Evolutionary conservation across 2,329 filamentous ascomycete genomes (phyloP).

Genomic region (Emmonsiellopsis sp.): DNA sequence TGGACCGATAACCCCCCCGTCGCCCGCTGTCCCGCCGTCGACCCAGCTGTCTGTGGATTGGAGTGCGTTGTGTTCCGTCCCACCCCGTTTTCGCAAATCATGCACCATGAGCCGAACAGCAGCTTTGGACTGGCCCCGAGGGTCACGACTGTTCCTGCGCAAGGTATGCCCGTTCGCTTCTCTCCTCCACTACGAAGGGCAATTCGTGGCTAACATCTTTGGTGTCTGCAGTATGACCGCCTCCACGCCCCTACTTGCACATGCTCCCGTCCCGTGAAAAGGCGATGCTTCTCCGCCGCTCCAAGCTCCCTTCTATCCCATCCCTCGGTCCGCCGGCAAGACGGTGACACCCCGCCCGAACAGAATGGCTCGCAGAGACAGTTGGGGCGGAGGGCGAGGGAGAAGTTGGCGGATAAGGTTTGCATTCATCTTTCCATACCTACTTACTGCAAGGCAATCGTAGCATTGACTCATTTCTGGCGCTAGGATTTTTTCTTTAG

Average conservation of each 20-base stretch:
- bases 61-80: not conserved
- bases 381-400: conserved; percentile 30
- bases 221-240: conserved; percentile 5
- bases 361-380: conserved; percentile 15
- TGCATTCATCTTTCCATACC: not conserved
- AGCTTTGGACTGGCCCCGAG: not conserved
- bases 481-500: conserved; percentile 73
- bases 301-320: not conserved
- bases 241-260: not conserved
- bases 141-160: not conserved
- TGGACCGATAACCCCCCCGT: not conserved
- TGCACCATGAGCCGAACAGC: conserved; percentile 4
- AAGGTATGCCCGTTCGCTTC: not conserved
- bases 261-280: conserved; percentile 7
- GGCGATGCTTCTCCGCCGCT: conserved; percentile 8
- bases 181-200: not conserved
- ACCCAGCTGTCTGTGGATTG: too few species aligned
- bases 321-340: not conserved
- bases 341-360: not conserved
- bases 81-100: not conserved
- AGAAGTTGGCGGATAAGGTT: conserved; percentile 36
- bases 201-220: not conserved
- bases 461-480: not conserved
- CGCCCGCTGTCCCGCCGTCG: too few species aligned
- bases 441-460: too few species aligned